Base-by-base conservation (phyloP, 306 rosid genomes). In the Begonia peltatifolia region DNA sequence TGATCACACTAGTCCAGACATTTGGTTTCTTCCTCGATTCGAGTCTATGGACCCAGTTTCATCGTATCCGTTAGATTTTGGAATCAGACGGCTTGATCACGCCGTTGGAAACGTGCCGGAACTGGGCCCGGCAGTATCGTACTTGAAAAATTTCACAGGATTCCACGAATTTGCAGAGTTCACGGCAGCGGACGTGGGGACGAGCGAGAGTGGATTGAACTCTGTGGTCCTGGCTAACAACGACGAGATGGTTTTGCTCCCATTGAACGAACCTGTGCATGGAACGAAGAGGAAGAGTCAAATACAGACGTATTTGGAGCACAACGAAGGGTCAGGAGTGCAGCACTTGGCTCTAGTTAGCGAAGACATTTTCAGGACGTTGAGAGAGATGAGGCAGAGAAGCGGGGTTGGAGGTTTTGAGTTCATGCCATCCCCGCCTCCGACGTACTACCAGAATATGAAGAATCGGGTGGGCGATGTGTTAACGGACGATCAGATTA, bases 111-210 rank as follows among this genome's bases (percentile, higher is more conserved):
- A 90, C 74, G 88, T 90, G 47, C 63, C 75, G 57, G 84, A 76
- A 17, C 74, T 90, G 1, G 63, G 62, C 0, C 11, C 87, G 12
- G 79, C 69, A 0, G 49, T 77, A 42, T 55, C 65, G 0, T 86
- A 86, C 68, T 54, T 90, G 17, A 86, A 81, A 12, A 52, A 52
- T 0, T 80, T 90, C 60, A 79, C 82, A 0, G 94, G 95, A 8
- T 86, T 86, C 55, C 95, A 90, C 61, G 95, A 90, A 66, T 90
- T 90, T 50, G 95, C 99, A 0, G 99, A 90, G 80, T 90, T 90
- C 77, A 90, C 94, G 6, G 78, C 95, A 10, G 99, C 83, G 63
- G 95, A 90, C 47, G 81, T 90, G 1, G 95, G 99, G 12, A 86
- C 95, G 15, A 68, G 75, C 44, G 99, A 90, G 74, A 86, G 95